Evolutionary conservation across 78 protist species (phyloP), one percentile per base, ranked within the genome.

Genomic region (Cavenderia fasciculata): DNA sequence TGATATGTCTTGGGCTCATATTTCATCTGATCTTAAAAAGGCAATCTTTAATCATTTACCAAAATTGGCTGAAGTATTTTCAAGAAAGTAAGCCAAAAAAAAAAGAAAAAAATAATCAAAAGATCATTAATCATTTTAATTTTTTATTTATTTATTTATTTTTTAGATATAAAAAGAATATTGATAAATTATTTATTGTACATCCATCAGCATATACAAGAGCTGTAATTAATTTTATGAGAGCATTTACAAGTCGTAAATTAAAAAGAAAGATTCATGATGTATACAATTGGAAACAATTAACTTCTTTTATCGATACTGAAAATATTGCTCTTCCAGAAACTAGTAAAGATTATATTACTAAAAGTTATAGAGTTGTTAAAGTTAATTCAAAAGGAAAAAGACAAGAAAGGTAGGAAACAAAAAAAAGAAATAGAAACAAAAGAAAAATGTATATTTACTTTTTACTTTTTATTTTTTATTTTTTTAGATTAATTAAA

Each of bases 381-480:
- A 92, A 91, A 51, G 85, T 74, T 8, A 91, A 91, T 29, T 66
- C 91, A 19, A 91, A 91, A 44, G 94, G 94, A 16, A 91, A 82
- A 31, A 62, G 69, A 52, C 94, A 91, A 56, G 90, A 79, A 14
- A n/a, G 94, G 73, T 57, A 74, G 8, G 66, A n/a, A n/a, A n/a
- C n/a, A n/a, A n/a, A n/a, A n/a, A n/a, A n/a, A n/a, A n/a, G n/a
- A n/a, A n/a, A n/a, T n/a, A n/a, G n/a, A n/a, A n/a, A n/a, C n/a
- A n/a, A n/a, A n/a, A n/a, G n/a, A n/a, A n/a, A n/a, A n/a, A n/a
- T n/a, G n/a, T n/a, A n/a, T n/a, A n/a, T n/a, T n/a, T n/a, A n/a
- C n/a, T n/a, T n/a, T n/a, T n/a, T n/a, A n/a, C n/a, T n/a, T n/a
- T n/a, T n/a, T 14, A 14, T 18, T 49, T 12, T 18, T 46, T 36